Conservation (phyloP, 108 stramenopile species). For the Fistulifera solaris region DNA sequence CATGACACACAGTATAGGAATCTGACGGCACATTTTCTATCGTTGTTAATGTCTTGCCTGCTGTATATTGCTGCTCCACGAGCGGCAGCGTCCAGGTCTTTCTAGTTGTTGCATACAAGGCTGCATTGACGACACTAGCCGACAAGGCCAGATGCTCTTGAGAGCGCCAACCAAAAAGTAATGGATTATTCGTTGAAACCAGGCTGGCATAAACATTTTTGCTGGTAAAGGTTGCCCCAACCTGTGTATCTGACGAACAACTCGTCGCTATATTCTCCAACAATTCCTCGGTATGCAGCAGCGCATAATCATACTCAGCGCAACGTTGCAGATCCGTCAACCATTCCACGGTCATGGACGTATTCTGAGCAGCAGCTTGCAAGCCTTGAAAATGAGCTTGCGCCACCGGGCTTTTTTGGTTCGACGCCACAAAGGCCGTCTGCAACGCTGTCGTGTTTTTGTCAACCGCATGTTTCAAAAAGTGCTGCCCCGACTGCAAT, state of each 20-base stretch:
- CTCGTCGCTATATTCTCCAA: not conserved
- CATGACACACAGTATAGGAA: conserved; percentile 13
- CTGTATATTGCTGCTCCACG: conserved; percentile 4
- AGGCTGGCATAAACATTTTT: not conserved
- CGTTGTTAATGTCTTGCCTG: conserved; percentile 14
- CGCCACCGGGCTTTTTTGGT: not conserved
- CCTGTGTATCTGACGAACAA: too few relatives aligned
- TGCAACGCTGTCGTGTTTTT: not conserved
- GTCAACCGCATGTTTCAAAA: not conserved
- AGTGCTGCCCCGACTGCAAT: not conserved
- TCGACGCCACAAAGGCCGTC: not conserved
- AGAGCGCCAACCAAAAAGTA: conserved; percentile 13
- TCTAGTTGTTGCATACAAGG: conserved; percentile 17
- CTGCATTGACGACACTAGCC: conserved; percentile 9
- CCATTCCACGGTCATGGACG: not conserved
- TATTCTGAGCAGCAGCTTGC: not conserved
- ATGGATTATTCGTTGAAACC: not conserved
- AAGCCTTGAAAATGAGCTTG: not conserved
- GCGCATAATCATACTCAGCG: not conserved
- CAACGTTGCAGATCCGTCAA: not conserved
- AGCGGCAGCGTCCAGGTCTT: conserved; percentile 11
- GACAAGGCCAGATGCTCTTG: conserved; percentile 16
- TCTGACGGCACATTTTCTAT: conserved; percentile 16
- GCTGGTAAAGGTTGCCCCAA: too few relatives aligned
- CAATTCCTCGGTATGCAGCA: not conserved